Percentiles rank a stretch among this genome's conserved stretches.
These are phyloP conservation scores for Pezicula rhizophila DNA, from an alignment of 2,329 filamentous ascomycete species.

Conservation along the genomic window DNA sequence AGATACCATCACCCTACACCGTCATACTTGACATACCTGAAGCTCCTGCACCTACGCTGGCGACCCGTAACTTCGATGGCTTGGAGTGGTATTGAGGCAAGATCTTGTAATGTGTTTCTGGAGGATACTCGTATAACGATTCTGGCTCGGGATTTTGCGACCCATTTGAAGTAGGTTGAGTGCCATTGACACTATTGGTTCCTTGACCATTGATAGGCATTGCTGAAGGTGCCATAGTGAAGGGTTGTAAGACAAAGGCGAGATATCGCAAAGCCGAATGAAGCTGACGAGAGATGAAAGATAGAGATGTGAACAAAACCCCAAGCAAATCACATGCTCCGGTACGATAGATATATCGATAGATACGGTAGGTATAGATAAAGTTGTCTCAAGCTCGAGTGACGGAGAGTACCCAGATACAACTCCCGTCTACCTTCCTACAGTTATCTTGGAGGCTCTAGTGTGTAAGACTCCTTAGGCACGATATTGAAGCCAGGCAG, in stretches of 20 bases:
- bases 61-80: conserved; percentile 13
- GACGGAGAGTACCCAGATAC: too few species aligned
- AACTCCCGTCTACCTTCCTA: not conserved
- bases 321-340: too few species aligned
- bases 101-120: conserved; percentile 7
- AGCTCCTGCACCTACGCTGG: conserved; percentile 15
- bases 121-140: not conserved
- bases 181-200: not conserved
- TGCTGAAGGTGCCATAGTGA: not conserved
- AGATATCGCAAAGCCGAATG: not conserved
- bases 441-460: not conserved
- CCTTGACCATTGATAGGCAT: conserved; percentile 1
- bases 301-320: not conserved
- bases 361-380: too few species aligned
- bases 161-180: not conserved
- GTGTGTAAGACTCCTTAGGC: not conserved
- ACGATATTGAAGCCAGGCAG: not conserved
- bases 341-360: too few species aligned
- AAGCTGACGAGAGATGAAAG: not conserved
- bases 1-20: not conserved
- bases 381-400: too few species aligned
- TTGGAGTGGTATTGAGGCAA: conserved; percentile 15
- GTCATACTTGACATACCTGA: conserved; percentile 1
- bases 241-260: not conserved
- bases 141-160: not conserved